Evolutionary conservation across 2,329 filamentous ascomycete species (phyloP).

Genomic region (Diplodia mutila): DNA sequence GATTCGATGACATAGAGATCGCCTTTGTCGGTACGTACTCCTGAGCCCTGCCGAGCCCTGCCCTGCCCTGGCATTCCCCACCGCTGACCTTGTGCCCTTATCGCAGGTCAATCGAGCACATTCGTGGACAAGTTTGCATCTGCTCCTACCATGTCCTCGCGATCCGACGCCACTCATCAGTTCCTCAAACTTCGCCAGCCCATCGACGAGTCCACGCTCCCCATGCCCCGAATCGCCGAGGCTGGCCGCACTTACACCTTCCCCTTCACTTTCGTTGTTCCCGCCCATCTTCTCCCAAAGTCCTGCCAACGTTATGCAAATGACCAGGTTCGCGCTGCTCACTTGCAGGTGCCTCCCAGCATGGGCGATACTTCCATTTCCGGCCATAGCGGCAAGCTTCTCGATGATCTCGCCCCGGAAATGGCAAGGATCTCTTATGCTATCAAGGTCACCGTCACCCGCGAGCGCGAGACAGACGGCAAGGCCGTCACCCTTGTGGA

Average conservation of each 20-base stretch:
- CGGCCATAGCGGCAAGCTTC: conserved; percentile 52
- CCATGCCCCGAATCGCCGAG: conserved; percentile 58
- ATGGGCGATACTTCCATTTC: conserved; percentile 62
- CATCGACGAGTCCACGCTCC: conserved; percentile 57
- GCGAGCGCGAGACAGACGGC: conserved; percentile 44
- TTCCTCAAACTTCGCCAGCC: conserved; percentile 68
- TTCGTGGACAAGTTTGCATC: conserved; percentile 59
- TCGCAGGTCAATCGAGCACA: conserved; percentile 53
- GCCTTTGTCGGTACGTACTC: conserved; percentile 57
- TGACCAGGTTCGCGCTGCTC: conserved; percentile 57
- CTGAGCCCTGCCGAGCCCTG: background rate
- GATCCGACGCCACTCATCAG: conserved; percentile 60
- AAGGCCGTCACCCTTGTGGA: conserved; percentile 52
- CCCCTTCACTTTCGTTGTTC: conserved; percentile 67
- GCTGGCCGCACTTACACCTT: conserved; percentile 61
- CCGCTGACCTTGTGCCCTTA: conserved; percentile 28
- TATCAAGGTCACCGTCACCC: conserved; percentile 54
- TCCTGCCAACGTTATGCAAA: conserved; percentile 61
- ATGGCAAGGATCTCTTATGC: conserved; percentile 65
- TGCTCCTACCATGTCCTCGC: conserved; percentile 56
- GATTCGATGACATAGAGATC: conserved; percentile 63
- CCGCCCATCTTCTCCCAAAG: conserved; percentile 62
- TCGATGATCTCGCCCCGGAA: conserved; percentile 66
- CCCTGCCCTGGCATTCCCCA: background rate
- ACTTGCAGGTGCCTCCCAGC: conserved; percentile 64